phyloP scores from a whole-genome alignment of 495 filamentous ascomycete species.

The Aspergillus ellipticus region DNA sequence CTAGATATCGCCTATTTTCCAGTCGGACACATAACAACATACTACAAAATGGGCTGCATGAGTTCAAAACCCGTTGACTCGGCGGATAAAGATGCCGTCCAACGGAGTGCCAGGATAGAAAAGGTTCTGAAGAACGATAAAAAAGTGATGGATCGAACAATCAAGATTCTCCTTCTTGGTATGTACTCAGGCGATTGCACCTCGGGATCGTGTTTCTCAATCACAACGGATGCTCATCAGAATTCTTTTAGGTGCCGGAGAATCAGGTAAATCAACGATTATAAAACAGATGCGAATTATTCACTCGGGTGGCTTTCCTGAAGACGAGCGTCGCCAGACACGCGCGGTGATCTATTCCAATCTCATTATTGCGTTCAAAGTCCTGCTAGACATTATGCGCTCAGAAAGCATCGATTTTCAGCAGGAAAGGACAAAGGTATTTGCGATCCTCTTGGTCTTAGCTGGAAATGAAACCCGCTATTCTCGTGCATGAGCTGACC shows the following conservation, averaged over 20 bases:
- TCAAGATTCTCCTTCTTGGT: slow-evolving; percentile 84
- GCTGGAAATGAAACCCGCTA: not conserved
- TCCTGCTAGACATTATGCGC: slow-evolving; percentile 91
- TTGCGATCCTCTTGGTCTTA: too few relatives aligned
- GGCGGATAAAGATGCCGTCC: slow-evolving; percentile 39
- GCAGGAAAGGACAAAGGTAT: slow-evolving; percentile 71
- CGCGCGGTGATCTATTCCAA: slow-evolving; percentile 94
- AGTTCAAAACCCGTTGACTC: slow-evolving; percentile 37
- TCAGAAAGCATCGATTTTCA: slow-evolving; percentile 75
- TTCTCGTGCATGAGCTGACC: not conserved
- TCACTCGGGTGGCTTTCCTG: slow-evolving; percentile 86
- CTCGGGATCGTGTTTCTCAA: not conserved
- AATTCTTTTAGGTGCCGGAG: slow-evolving; percentile 71
- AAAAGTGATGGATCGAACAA: slow-evolving; percentile 72
- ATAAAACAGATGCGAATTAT: slow-evolving; percentile 99
- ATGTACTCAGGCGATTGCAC: slow-evolving; percentile 21
- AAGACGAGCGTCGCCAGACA: slow-evolving; percentile 87
- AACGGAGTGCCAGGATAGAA: slow-evolving; percentile 62
- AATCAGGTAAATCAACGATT: slow-evolving; percentile 97
- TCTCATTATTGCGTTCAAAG: slow-evolving; percentile 80
- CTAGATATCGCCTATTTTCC: not conserved
- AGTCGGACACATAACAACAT: not conserved
- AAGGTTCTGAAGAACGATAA: slow-evolving; percentile 74
- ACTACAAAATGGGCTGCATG: slow-evolving; percentile 41
- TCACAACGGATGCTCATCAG: slow-evolving; percentile 3